Percentiles rank a stretch among this genome's conserved stretches.
These are phyloP conservation scores for Suhomyces taliae DNA, from an alignment of 1,139 yeast genomes.

Conservation along the genomic window DNA sequence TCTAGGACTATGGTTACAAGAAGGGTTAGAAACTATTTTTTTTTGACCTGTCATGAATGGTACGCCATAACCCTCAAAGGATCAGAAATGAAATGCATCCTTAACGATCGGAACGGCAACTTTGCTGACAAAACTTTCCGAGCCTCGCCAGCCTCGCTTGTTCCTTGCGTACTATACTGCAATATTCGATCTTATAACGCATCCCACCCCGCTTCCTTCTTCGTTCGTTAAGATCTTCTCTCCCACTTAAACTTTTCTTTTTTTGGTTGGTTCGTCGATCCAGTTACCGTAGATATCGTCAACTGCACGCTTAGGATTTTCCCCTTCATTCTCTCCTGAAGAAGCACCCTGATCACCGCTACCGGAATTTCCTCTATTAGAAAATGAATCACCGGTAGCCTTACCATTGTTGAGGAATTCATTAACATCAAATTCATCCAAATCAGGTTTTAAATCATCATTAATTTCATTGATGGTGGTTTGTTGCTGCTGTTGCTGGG, in stretches of 20 bases:
- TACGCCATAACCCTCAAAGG: too few relatives aligned
- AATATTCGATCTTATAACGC: too few relatives aligned
- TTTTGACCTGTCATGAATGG: too few relatives aligned
- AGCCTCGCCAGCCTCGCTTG: too few relatives aligned
- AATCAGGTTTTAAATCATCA: constrained; percentile 17
- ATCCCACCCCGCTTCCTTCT: not conserved
- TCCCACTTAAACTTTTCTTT: constrained; percentile 1
- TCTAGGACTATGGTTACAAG: too few relatives aligned
- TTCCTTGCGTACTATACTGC: too few relatives aligned
- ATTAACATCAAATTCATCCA: constrained; percentile 41
- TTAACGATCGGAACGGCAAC: too few relatives aligned
- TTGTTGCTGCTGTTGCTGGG: constrained; percentile 37
- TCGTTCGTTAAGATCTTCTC: not conserved
- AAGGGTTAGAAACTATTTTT: too few relatives aligned
- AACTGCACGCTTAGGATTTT: constrained; percentile 1
- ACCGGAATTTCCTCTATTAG: not conserved
- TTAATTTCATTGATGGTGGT: constrained; percentile 15
- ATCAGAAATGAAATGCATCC: too few relatives aligned
- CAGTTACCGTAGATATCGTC: constrained; percentile 2
- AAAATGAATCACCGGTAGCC: not conserved
- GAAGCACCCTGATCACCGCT: not conserved
- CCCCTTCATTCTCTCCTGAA: not conserved
- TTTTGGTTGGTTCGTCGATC: constrained; percentile 4
- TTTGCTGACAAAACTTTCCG: too few relatives aligned
- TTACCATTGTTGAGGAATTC: constrained; percentile 29